These are phyloP conservation scores for Kalaharituber pfeilii DNA, from an alignment of 2,329 filamentous ascomycete species.

Conservation along the genomic window DNA sequence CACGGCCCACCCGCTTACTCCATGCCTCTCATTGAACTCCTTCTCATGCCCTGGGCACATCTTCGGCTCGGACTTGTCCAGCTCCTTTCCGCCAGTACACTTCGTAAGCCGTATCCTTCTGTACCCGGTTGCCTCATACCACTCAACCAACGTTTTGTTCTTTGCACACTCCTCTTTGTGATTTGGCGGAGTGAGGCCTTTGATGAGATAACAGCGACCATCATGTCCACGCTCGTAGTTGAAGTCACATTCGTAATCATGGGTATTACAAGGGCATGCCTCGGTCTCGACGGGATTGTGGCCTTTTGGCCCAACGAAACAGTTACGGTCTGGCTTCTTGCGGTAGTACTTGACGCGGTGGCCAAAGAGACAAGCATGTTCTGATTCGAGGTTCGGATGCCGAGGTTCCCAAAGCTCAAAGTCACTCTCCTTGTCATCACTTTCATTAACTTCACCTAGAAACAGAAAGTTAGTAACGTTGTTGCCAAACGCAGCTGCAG, in stretches of 20 bases:
- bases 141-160: slow-evolving; percentile 56
- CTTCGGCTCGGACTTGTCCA: slow-evolving; percentile 47
- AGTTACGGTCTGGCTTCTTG: slow-evolving; percentile 62
- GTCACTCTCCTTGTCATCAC: slow-evolving; percentile 39
- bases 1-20: slow-evolving; percentile 53
- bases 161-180: slow-evolving; percentile 40
- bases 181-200: slow-evolving; percentile 49
- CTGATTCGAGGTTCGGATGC: slow-evolving; percentile 48
- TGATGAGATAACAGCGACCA: slow-evolving; percentile 59
- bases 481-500: no score
- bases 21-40: slow-evolving; percentile 58
- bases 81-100: slow-evolving; percentile 56
- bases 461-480: no score
- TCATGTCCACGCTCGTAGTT: slow-evolving; percentile 72
- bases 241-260: slow-evolving; percentile 92
- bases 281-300: slow-evolving; percentile 52
- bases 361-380: slow-evolving; percentile 76
- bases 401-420: slow-evolving; percentile 77
- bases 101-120: slow-evolving; percentile 79
- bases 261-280: slow-evolving; percentile 68
- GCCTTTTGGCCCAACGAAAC: slow-evolving; percentile 64
- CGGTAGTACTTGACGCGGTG: slow-evolving; percentile 78
- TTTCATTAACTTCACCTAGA: no score
- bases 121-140: slow-evolving; percentile 73
- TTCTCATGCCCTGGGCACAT: slow-evolving; percentile 66